These are phyloP conservation scores for Picea sitchensis DNA, from an alignment of 75 land plant species.

Conservation along the genomic window DNA sequence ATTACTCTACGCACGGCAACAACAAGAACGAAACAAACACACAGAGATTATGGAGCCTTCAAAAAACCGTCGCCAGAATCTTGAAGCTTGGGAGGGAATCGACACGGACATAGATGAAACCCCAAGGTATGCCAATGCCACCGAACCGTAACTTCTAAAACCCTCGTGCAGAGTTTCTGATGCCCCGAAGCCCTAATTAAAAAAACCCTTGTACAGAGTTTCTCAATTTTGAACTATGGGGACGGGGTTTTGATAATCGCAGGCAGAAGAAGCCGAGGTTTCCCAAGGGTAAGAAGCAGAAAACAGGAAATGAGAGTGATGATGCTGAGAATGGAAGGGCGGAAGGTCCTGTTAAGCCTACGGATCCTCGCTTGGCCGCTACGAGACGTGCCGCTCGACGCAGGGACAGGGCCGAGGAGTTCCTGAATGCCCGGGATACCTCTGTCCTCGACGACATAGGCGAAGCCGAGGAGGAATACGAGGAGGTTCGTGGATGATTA, in stretches of 20 bases:
- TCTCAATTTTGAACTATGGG: too few relatives aligned
- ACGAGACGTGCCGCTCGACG: constrained; percentile 63
- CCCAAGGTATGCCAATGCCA: too few relatives aligned
- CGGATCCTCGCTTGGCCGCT: constrained; percentile 64
- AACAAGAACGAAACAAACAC: too few relatives aligned
- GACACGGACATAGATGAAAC: too few relatives aligned
- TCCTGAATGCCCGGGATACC: constrained; percentile 26
- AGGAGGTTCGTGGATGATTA: constrained; percentile 20
- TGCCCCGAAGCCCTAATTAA: too few relatives aligned
- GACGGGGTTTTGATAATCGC: not conserved
- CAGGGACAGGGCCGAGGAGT: constrained; percentile 29
- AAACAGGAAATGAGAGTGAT: constrained; percentile 9
- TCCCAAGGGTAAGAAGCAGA: constrained; percentile 83
- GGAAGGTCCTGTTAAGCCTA: constrained; percentile 21
- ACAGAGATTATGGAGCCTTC: too few relatives aligned
- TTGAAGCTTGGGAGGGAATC: too few relatives aligned
- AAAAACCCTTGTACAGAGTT: too few relatives aligned
- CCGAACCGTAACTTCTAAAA: too few relatives aligned
- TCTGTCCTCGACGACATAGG: constrained; percentile 33
- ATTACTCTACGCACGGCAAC: too few relatives aligned
- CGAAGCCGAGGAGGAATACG: constrained; percentile 55
- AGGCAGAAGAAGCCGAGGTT: constrained; percentile 73
- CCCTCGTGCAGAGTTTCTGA: too few relatives aligned
- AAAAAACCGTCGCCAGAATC: too few relatives aligned
- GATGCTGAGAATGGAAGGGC: not conserved